Conservation (phyloP, 768 basidiomycete species). For the Auriculariales sp. region DNA sequence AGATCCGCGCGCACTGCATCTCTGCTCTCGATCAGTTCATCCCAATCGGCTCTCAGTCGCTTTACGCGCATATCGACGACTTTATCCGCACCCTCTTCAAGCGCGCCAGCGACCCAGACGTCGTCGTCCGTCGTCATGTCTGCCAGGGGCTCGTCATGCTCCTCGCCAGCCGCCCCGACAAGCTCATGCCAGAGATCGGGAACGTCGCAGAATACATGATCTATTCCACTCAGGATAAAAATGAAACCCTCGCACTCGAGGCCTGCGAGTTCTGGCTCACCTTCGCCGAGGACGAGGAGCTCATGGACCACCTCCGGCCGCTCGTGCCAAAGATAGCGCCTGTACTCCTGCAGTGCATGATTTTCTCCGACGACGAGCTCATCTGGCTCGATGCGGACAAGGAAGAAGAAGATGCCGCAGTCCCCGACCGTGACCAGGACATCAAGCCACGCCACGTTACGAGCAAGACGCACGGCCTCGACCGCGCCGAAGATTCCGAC, state of each 20-base stretch:
- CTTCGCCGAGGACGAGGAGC: constrained; percentile 88
- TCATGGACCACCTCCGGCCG: constrained; percentile 72
- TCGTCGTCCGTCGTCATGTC: constrained; percentile 88
- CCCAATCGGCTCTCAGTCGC: constrained; percentile 71
- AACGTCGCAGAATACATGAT: constrained; percentile 98
- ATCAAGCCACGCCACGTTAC: constrained; percentile 95
- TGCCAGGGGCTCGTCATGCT: constrained; percentile 92
- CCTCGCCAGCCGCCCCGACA: constrained; percentile 85
- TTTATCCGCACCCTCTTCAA: constrained; percentile 92
- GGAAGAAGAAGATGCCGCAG: constrained; percentile 58
- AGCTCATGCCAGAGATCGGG: constrained; percentile 88
- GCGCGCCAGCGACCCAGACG: constrained; percentile 84
- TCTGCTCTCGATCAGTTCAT: constrained; percentile 92
- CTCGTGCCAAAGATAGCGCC: constrained; percentile 86
- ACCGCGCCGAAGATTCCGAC: constrained; percentile 42
- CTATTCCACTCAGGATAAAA: constrained; percentile 94
- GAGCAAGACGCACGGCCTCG: constrained; percentile 69
- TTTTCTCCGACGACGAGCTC: constrained; percentile 93
- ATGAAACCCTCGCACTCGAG: constrained; percentile 91
- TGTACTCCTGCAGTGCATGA: constrained; percentile 91
- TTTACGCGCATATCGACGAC: constrained; percentile 80
- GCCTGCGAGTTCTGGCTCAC: constrained; percentile 99
- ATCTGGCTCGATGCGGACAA: constrained; percentile 85
- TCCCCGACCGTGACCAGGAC: constrained; percentile 88
- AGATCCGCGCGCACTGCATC: constrained; percentile 87